A percentile compares a stretch with the other conserved stretches of the same genome.
These are phyloP conservation scores for Clitocybe nebularis DNA, from an alignment of 1,284 basidiomycete species.

Conservation along the genomic window DNA sequence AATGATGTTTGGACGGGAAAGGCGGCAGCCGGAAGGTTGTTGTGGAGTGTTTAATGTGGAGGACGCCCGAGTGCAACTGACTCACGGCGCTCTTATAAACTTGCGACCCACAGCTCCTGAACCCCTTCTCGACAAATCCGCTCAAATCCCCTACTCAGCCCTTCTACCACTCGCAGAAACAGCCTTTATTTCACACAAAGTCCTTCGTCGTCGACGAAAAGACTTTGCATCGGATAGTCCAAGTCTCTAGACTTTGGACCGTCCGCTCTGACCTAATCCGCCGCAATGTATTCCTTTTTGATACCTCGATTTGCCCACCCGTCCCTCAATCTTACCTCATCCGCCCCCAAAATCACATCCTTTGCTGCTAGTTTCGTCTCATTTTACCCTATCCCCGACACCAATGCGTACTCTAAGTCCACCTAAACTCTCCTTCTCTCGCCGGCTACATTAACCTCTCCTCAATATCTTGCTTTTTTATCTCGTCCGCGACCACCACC, in stretches of 20 bases:
- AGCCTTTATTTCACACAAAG: slow-evolving; percentile 5
- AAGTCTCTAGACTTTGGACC: slow-evolving; percentile 38
- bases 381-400: slow-evolving; percentile 19
- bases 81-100: slow-evolving; percentile 1
- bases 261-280: slow-evolving; percentile 28
- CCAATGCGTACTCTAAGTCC: slow-evolving; percentile 30
- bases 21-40: neutral
- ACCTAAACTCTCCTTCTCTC: slow-evolving; percentile 27
- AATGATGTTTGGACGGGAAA: too few relatives aligned
- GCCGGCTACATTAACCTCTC: slow-evolving; percentile 14
- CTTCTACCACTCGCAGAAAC: too few relatives aligned
- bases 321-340: slow-evolving; percentile 19
- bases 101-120: neutral
- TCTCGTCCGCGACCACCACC: slow-evolving; percentile 20
- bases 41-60: neutral
- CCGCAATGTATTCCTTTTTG: slow-evolving; percentile 35
- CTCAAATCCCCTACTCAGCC: neutral
- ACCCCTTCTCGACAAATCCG: neutral
- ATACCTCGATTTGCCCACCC: slow-evolving; percentile 22
- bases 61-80: neutral
- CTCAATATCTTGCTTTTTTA: slow-evolving; percentile 16
- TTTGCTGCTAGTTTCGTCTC: slow-evolving; percentile 18
- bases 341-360: slow-evolving; percentile 12
- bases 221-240: slow-evolving; percentile 42
- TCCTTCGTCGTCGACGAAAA: slow-evolving; percentile 22